A percentile compares a stretch with the other conserved stretches of the same genome.
Evolutionary conservation across 371 early-diverging fungal species (phyloP).

Genomic region (Mucor piriformis): DNA sequence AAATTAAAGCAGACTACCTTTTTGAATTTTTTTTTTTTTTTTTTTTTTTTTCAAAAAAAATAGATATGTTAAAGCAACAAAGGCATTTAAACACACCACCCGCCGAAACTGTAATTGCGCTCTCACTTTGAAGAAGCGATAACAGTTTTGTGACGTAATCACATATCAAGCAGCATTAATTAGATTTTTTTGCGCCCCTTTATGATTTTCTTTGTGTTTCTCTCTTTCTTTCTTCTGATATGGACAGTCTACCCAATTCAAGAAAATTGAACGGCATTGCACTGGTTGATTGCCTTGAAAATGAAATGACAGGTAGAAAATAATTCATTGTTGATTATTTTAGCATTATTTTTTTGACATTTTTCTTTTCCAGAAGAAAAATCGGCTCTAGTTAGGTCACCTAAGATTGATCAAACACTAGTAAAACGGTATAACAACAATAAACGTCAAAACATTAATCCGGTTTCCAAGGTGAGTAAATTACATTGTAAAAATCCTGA

Average conservation of each 20-base stretch:
- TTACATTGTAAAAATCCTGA: background rate
- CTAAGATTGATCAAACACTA: background rate
- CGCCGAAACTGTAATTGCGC: background rate
- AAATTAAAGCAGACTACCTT: too few species aligned
- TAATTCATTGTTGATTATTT: background rate
- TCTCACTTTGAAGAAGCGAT: background rate
- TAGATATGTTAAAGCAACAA: background rate
- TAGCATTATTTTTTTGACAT: background rate
- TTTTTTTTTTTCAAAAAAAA: background rate
- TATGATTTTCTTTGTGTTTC: background rate
- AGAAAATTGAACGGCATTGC: slow-evolving; percentile 14
- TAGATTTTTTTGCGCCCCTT: background rate
- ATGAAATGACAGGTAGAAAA: slow-evolving; percentile 1
- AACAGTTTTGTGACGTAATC: background rate
- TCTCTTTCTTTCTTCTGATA: background rate
- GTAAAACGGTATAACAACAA: slow-evolving; percentile 1
- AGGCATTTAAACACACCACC: slow-evolving; percentile 1
- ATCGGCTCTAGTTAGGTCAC: background rate
- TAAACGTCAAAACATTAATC: background rate
- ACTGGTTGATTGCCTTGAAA: slow-evolving; percentile 3
- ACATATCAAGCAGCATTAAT: background rate
- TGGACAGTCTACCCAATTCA: slow-evolving; percentile 9
- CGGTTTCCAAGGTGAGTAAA: background rate
- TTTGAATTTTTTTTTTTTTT: background rate
- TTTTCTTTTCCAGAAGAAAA: background rate